These are phyloP conservation scores for Chaetomiaceae sp. DNA, from an alignment of 2,329 filamentous ascomycete species.

Conservation along the genomic window DNA sequence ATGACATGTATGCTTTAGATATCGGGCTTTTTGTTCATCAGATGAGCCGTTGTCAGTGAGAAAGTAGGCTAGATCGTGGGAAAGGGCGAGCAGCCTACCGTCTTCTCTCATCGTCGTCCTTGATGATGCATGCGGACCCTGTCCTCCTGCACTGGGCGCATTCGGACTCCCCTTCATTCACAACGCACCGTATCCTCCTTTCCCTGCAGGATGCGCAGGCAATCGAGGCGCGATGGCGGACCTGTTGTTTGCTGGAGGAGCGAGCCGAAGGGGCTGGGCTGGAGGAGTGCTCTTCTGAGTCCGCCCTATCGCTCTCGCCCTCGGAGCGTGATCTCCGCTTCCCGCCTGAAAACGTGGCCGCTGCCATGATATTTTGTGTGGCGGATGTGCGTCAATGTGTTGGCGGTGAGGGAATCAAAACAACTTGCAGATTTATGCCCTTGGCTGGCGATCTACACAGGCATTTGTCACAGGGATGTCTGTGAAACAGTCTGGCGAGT, in stretches of 20 bases:
- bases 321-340: conserved; percentile 23
- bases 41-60: conserved; percentile 1
- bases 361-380: conserved; percentile 8
- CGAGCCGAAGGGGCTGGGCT: conserved; percentile 28
- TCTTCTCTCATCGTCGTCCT: conserved; percentile 52
- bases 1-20: conserved; percentile 54
- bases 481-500: background rate
- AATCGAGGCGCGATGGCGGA: conserved; percentile 47
- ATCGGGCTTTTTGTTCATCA: conserved; percentile 44
- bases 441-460: too few species aligned
- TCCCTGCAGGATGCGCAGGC: conserved; percentile 52
- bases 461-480: background rate
- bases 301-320: conserved; percentile 26
- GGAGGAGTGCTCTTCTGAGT: conserved; percentile 33
- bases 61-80: background rate
- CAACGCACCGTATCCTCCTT: conserved; percentile 45
- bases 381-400: background rate
- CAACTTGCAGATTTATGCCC: too few species aligned
- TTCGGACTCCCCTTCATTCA: conserved; percentile 45
- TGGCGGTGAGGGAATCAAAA: background rate
- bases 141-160: conserved; percentile 50
- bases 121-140: conserved; percentile 49
- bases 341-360: conserved; percentile 5
- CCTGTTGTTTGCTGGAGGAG: conserved; percentile 33
- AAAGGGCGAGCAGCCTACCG: too few species aligned